phyloP scores from a whole-genome alignment of 345 rosid species.

The Dimocarpus longan region DNA sequence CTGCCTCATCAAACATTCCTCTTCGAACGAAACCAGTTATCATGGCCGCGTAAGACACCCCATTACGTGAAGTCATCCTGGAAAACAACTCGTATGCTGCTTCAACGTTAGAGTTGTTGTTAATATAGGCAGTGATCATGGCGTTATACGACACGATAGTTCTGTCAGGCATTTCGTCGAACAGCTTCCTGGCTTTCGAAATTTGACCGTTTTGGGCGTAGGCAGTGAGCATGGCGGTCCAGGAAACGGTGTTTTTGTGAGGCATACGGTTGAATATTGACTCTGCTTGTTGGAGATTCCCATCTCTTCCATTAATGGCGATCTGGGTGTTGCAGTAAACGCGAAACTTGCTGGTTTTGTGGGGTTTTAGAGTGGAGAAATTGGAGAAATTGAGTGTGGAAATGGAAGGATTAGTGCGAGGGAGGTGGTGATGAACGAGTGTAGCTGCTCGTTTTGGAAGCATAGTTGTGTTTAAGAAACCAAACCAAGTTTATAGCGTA shows the following conservation, averaged over 20 bases:
- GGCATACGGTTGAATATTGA: constrained; percentile 61
- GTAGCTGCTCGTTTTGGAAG: constrained; percentile 4
- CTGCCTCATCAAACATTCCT: constrained; percentile 58
- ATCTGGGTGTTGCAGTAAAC: constrained; percentile 68
- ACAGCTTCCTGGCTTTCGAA: constrained; percentile 53
- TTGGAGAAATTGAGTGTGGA: background rate
- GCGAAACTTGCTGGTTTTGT: constrained; percentile 28
- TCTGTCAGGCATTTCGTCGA: constrained; percentile 73
- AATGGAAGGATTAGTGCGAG: constrained; percentile 5
- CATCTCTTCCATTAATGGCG: constrained; percentile 57
- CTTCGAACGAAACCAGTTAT: constrained; percentile 65
- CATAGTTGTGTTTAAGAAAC: background rate
- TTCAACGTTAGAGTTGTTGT: constrained; percentile 42
- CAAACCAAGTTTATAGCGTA: background rate
- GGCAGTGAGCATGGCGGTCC: constrained; percentile 82
- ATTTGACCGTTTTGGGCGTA: constrained; percentile 59
- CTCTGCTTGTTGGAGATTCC: constrained; percentile 57
- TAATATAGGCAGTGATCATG: constrained; percentile 70
- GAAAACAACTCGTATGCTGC: constrained; percentile 51
- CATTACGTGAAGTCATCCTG: constrained; percentile 48
- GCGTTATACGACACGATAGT: constrained; percentile 66
- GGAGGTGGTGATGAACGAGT: background rate
- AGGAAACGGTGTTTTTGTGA: constrained; percentile 53
- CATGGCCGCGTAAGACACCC: constrained; percentile 71
- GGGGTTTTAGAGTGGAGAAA: background rate